phyloP scores from a whole-genome alignment of 768 basidiomycete species.

The Kwoniella botswanensis region DNA sequence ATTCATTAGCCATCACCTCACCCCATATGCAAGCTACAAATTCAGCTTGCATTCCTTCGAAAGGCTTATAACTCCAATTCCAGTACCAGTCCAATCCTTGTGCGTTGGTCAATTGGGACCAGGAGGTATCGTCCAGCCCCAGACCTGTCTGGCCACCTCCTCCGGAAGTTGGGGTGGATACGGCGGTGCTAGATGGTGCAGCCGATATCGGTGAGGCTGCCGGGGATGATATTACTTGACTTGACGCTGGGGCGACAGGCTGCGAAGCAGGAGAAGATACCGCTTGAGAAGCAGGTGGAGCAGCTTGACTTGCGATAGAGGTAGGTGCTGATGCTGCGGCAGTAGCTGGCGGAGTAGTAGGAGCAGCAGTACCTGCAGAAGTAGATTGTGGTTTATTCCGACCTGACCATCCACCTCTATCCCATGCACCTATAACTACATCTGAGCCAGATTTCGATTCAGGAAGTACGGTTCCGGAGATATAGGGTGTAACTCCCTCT shows the following conservation, averaged over 20 bases:
- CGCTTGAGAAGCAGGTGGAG: not conserved
- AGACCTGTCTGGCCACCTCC: slow-evolving; percentile 20
- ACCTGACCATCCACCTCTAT: slow-evolving; percentile 1
- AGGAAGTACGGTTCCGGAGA: not conserved
- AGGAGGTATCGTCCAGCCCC: slow-evolving; percentile 14
- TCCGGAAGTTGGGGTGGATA: not conserved
- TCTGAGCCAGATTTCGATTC: not conserved
- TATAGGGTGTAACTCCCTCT: not conserved
- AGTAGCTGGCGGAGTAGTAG: not conserved
- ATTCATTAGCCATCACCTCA: slow-evolving; percentile 5
- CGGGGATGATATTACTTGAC: not conserved
- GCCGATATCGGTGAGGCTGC: not conserved
- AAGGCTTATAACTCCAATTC: slow-evolving; percentile 31
- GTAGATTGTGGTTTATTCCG: not conserved
- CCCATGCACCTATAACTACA: not conserved
- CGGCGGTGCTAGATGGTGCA: slow-evolving; percentile 1
- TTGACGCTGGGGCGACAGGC: not conserved
- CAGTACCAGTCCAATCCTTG: slow-evolving; percentile 33
- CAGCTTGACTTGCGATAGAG: not conserved
- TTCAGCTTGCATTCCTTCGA: slow-evolving; percentile 21
- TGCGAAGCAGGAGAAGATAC: not conserved
- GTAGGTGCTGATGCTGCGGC: not conserved
- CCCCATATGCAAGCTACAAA: slow-evolving; percentile 42
- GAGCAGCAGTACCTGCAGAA: not conserved
- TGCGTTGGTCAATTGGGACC: not conserved